Evolutionary conservation across 176 grass and related monocot species (phyloP), one percentile per base, ranked within the genome.

Genomic region (Calamus simplicifolius): DNA sequence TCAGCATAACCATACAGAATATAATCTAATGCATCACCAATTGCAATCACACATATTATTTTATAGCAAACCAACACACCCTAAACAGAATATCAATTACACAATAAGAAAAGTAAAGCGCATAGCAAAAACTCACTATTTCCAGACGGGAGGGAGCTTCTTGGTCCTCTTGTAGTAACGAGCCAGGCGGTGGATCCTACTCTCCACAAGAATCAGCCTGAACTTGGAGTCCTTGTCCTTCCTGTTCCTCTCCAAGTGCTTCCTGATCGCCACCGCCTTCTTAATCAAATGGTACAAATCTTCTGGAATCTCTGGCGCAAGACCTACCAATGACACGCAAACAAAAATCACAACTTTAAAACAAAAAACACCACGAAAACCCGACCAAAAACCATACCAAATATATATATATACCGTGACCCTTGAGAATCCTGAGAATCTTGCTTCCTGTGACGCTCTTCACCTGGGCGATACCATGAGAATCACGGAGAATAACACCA

Each of bases 141-240:
- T 95, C 89, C 89, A 95, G 62, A 82, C 83, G 3, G 89, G 85
- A 0, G 89, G 89, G 31, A 95, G 89, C 78, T 95, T 95, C 78
- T 95, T 95, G 72, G 89, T 95, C 64, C 89, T 79, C 81, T 95
- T 95, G 85, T 95, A 95, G 80, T 95, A 95, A 68, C 89, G 89
- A 19, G 89, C 89, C 16, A 95, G 81, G 60, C 89, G 89, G 59
- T 95, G 89, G 48, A 95, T 95, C 77, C 89, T 88, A 78, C 84
- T 88, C 85, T 95, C 89, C 50, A 95, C 89, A 70, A 95, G 84
- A 63, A 95, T 95, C 19, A 95, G 71, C 67, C 89, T 75, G 75
- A 95, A 95, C 54, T 95, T 95, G 26, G 85, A 88, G 19, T 95
- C 89, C 75, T 95, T 95, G 38, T 95, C 89, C 89, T 95, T 95